These are phyloP conservation scores for Fraxinus velutina DNA, from an alignment of 305 asterid species.

Conservation along the genomic window DNA sequence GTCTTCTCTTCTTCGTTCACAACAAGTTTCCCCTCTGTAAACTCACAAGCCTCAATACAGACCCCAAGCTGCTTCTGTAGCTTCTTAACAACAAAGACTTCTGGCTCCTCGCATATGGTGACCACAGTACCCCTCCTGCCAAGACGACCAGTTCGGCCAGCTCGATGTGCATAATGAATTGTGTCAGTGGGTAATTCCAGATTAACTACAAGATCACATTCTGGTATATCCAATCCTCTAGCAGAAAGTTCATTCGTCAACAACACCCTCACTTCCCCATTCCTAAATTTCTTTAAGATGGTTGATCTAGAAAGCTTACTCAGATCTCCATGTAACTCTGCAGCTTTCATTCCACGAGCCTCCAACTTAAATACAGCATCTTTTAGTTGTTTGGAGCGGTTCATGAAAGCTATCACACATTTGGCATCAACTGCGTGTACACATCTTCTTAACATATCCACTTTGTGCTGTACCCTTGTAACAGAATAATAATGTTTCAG, in stretches of 20 bases:
- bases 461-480: constrained; percentile 79
- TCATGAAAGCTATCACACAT: constrained; percentile 86
- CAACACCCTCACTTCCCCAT: constrained; percentile 76
- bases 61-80: constrained; percentile 83
- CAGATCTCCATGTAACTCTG: constrained; percentile 90
- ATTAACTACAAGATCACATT: constrained; percentile 94
- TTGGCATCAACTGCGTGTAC: constrained; percentile 78
- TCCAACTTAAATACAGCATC: constrained; percentile 81
- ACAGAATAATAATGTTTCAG: constrained; percentile 70
- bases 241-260: constrained; percentile 93
- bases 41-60: constrained; percentile 56
- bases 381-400: constrained; percentile 73
- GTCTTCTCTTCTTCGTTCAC: constrained; percentile 47
- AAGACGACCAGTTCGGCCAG: constrained; percentile 91
- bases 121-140: constrained; percentile 86
- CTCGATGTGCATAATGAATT: constrained; percentile 88
- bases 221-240: constrained; percentile 88
- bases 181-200: constrained; percentile 90
- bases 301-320: constrained; percentile 75
- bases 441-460: constrained; percentile 75
- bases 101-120: constrained; percentile 75
- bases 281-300: constrained; percentile 63
- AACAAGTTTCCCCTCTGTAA: constrained; percentile 73
- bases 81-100: constrained; percentile 78
- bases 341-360: constrained; percentile 87